These are phyloP conservation scores for Phytophthora citrophthora DNA, from an alignment of 352 stramenopile genomes.

Conservation along the genomic window DNA sequence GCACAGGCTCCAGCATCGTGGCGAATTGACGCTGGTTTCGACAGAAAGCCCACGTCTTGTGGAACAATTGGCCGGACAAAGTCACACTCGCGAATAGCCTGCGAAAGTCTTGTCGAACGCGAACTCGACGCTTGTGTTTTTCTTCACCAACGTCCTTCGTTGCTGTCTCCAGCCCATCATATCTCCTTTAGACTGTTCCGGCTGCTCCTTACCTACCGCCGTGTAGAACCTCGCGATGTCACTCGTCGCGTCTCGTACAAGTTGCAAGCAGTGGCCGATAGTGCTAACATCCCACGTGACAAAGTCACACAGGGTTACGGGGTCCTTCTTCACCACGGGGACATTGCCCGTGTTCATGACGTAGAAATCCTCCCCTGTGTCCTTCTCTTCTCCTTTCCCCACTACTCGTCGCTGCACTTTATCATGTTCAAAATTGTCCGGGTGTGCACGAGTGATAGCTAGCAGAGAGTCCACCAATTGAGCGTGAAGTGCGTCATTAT, in stretches of 20 bases:
- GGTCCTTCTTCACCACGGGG: slow-evolving; percentile 12
- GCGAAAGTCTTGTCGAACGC: slow-evolving; percentile 37
- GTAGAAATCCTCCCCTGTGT: slow-evolving; percentile 20
- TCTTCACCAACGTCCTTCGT: slow-evolving; percentile 17
- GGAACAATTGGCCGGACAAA: slow-evolving; percentile 34
- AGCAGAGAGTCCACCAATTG: slow-evolving; percentile 40
- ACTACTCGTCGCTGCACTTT: slow-evolving; percentile 9
- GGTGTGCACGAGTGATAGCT: slow-evolving; percentile 34
- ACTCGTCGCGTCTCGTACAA: slow-evolving; percentile 29
- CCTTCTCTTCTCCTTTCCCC: background rate
- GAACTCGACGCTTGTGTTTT: slow-evolving; percentile 34
- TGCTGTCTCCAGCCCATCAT: slow-evolving; percentile 40
- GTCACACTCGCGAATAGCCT: slow-evolving; percentile 6
- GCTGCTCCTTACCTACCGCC: background rate
- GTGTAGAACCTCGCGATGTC: slow-evolving; percentile 38
- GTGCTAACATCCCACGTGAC: slow-evolving; percentile 41
- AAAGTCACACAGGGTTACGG: slow-evolving; percentile 45
- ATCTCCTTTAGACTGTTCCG: slow-evolving; percentile 4
- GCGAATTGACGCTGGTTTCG: slow-evolving; percentile 37
- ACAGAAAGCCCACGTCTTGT: slow-evolving; percentile 39
- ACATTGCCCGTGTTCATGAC: slow-evolving; percentile 8
- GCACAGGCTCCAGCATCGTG: slow-evolving; percentile 28
- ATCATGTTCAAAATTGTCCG: slow-evolving; percentile 31
- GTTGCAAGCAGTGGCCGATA: slow-evolving; percentile 36
- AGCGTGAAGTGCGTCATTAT: slow-evolving; percentile 36